Evolutionary conservation across 2,329 filamentous ascomycete genomes (phyloP), one percentile per base, ranked within the genome.

Genomic region (Talaromyces sp.): DNA sequence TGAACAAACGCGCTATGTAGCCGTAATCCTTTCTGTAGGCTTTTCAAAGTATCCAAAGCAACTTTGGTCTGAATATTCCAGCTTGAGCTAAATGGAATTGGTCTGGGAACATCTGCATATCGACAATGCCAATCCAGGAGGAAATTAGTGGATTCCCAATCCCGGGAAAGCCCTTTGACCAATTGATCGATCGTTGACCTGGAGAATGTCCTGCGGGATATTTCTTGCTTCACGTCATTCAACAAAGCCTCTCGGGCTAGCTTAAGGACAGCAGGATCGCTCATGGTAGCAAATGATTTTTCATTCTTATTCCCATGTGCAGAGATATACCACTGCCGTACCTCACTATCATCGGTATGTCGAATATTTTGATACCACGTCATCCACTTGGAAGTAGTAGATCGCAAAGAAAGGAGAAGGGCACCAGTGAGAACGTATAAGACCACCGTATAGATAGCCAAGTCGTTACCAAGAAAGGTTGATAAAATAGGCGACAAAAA

Each of bases 11-110:
- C 78, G 57, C 80, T 83, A 65, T 84, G 81, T 14, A 83, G 70
- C 22, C 77, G 73, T 14, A 83, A 77, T 2, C 81, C 81, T 57
- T 82, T 81, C 54, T 82, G 79, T 3, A 79, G 76, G 52, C 79
- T 79, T 35, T 76, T 75, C 58, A 83, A 73, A 22, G 76, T 80
- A 55, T 82, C 77, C 19, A 82, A 65, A 8, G 79, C 81, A 2
- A 81, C 80, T 60, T 82, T 81, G 0, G 77, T 77, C 59, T 82
- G 79, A n/a, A 82, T 76, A 51, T 83, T 83, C 81, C 81, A 84
- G 2, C 78, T 79, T 3, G 81, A 81, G 54, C 78, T 83, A 62
- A 78, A 83, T 0, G 79, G 78, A 50, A 82, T 79, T 1, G 81
- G 80, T 37, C 75, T 68, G 35, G 76, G 76, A 0, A 74, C 75